These are phyloP conservation scores for Teratosphaeria nubilosa DNA, from an alignment of 2,329 filamentous ascomycete genomes.

Conservation along the genomic window DNA sequence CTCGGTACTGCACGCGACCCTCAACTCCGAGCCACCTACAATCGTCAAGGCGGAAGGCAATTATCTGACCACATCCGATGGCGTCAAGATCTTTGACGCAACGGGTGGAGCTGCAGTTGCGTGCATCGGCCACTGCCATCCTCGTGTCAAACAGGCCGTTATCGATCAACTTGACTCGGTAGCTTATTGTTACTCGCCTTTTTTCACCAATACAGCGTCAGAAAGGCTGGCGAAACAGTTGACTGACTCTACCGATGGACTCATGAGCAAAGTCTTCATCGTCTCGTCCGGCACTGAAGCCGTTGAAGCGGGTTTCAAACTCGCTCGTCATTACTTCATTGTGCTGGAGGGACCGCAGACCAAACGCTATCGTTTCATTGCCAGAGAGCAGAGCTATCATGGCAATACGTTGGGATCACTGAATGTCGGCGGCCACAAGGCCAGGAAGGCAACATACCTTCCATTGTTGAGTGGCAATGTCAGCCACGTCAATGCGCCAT, in stretches of 20 bases:
- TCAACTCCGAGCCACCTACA: neutral
- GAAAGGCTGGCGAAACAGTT: conserved; percentile 42
- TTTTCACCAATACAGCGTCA: conserved; percentile 43
- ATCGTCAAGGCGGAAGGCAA: neutral
- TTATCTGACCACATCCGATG: conserved; percentile 5
- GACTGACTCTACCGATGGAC: conserved; percentile 28
- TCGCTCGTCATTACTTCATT: conserved; percentile 38
- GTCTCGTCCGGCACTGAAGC: conserved; percentile 28
- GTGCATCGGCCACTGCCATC: conserved; percentile 8
- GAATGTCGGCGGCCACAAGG: conserved; percentile 29
- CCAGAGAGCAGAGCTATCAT: conserved; percentile 39
- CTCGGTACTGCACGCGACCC: neutral
- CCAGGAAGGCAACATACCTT: conserved; percentile 26
- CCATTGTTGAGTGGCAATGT: conserved; percentile 23
- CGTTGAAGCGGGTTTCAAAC: conserved; percentile 39
- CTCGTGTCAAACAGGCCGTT: conserved; percentile 46
- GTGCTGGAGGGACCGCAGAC: conserved; percentile 29
- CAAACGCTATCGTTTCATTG: conserved; percentile 34
- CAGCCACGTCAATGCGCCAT: conserved; percentile 17
- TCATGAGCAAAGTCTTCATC: conserved; percentile 6
- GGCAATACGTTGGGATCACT: conserved; percentile 42
- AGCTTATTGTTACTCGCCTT: conserved; percentile 46
- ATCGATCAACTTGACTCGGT: conserved; percentile 46
- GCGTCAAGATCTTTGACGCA: conserved; percentile 9
- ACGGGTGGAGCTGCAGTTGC: conserved; percentile 9